These are phyloP conservation scores for sunflower (Helianthus annuus) DNA, from an alignment of 129 eudicot genomes.

Conservation along the genomic window HanXRQr2.0-SUNRISE NC_035433.2:131526109-131526608, in stretches of 20 bases:
- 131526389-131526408: constrained; percentile 67
- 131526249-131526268: constrained; percentile 76
- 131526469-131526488: too few species aligned
- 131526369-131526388: constrained; percentile 67
- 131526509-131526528: too few species aligned
- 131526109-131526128: not conserved
- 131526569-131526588: too few species aligned
- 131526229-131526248: constrained; percentile 61
- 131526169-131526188: too few species aligned
- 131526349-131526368: constrained; percentile 56
- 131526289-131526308: constrained; percentile 75
- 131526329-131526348: constrained; percentile 58
- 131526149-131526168: not conserved
- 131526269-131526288: constrained; percentile 64
- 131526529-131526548: too few species aligned
- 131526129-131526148: not conserved
- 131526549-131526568: too few species aligned
- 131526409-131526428: not conserved
- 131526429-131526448: too few species aligned
- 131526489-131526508: too few species aligned
- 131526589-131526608: too few species aligned
- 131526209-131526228: not conserved
- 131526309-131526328: constrained; percentile 78
- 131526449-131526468: too few species aligned
- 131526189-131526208: not conserved